Percentiles rank a stretch among this genome's conserved stretches.
Conservation (phyloP, 176 grass and related monocot species). For the Elaeis guineensis region DNA sequence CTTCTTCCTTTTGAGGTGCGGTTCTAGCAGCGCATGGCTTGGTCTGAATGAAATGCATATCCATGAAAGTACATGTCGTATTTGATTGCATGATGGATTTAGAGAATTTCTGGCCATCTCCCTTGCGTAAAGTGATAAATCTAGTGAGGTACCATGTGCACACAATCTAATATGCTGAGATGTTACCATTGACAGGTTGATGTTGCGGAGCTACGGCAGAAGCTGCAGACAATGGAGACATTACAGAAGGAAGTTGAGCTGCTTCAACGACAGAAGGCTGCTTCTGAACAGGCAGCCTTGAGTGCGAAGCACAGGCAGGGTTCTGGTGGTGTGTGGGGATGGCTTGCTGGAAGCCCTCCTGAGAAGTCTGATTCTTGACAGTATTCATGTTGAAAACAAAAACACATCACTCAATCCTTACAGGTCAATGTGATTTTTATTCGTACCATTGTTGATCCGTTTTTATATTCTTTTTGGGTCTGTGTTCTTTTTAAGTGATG, state of each 20-base stretch:
- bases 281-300: conserved; percentile 68
- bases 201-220: conserved; percentile 90
- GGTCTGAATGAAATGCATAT: no score
- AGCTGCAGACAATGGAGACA: conserved; percentile 63
- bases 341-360: conserved; percentile 69
- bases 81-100: no score
- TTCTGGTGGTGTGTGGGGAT: conserved; percentile 85
- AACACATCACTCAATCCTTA: conserved; percentile 3
- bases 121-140: no score
- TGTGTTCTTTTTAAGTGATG: no score
- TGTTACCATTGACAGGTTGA: conserved; percentile 44
- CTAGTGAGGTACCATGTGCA: no score
- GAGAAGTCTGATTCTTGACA: conserved; percentile 43
- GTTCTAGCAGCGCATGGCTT: no score
- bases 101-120: no score
- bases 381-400: not conserved
- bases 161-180: not conserved
- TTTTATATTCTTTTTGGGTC: no score
- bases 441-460: not conserved
- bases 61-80: no score
- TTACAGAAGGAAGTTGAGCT: conserved; percentile 87
- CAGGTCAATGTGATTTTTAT: conserved; percentile 26
- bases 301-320: conserved; percentile 59
- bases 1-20: no score
- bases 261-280: conserved; percentile 67